Conservation (phyloP, 1,139 yeast species). For the Ogataea hybrid region DNA sequence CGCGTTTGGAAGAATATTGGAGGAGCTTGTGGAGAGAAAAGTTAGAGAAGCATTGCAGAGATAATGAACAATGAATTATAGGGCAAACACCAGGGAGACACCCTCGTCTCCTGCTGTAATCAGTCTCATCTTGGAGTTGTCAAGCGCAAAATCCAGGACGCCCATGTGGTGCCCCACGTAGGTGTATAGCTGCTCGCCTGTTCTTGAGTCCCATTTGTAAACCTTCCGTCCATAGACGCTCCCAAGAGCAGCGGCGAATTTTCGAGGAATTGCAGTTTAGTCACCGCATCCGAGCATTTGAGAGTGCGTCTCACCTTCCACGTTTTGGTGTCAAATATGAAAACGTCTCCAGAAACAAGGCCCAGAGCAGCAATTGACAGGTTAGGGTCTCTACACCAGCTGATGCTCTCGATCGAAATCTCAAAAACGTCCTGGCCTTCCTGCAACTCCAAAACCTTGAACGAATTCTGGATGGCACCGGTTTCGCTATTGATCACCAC, state of each 20-base stretch:
- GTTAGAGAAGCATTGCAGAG: conserved; percentile 26
- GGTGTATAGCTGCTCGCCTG: conserved; percentile 69
- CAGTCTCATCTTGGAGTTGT: conserved; percentile 58
- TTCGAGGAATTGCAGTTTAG: conserved; percentile 68
- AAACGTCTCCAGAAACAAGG: conserved; percentile 80
- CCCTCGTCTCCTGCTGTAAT: conserved; percentile 99
- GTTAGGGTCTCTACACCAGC: conserved; percentile 61
- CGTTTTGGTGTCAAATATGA: conserved; percentile 76
- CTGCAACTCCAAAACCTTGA: conserved; percentile 59
- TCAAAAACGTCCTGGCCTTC: conserved; percentile 68
- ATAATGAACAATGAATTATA: conserved; percentile 7
- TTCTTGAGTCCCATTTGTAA: conserved; percentile 86
- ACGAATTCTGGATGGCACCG: conserved; percentile 68
- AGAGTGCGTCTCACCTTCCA: conserved; percentile 83
- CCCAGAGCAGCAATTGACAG: conserved; percentile 79
- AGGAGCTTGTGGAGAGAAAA: conserved; percentile 51
- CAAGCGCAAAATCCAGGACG: conserved; percentile 70
- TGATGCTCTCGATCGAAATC: conserved; percentile 79
- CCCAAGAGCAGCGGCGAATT: conserved; percentile 62
- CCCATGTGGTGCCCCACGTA: conserved; percentile 96
- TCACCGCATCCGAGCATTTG: conserved; percentile 75
- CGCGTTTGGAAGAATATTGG: conserved; percentile 43
- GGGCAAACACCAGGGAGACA: conserved; percentile 71
- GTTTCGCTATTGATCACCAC: conserved; percentile 70
- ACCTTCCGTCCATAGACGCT: conserved; percentile 77